phyloP scores from a whole-genome alignment of 2,329 filamentous ascomycete species.

The Colletotrichum sp. region DNA sequence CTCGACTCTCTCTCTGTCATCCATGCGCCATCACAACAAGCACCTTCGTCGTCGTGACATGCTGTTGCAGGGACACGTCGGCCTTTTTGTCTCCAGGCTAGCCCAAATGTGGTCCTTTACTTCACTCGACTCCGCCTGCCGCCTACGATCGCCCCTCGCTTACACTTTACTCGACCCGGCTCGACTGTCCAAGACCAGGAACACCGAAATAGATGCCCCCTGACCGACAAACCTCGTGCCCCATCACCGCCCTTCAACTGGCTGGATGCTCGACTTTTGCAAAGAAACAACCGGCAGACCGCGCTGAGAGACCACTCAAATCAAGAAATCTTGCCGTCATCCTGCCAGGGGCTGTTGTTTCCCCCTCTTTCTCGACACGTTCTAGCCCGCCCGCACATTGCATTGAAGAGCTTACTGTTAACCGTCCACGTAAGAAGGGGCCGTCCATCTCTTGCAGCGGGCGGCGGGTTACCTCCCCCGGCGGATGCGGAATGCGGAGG shows the following conservation, averaged over 20 bases:
- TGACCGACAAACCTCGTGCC: constrained; percentile 1
- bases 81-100: background rate
- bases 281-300: background rate
- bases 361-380: background rate
- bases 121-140: constrained; percentile 15
- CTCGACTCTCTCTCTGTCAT: background rate
- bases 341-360: background rate
- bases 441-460: background rate
- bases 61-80: background rate
- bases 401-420: constrained; percentile 9
- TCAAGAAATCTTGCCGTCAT: background rate
- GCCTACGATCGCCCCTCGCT: constrained; percentile 1
- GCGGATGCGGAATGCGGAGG: background rate
- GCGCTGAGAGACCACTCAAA: background rate
- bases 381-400: background rate
- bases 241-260: constrained; percentile 10
- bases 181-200: constrained; percentile 1
- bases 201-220: constrained; percentile 5
- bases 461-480: background rate
- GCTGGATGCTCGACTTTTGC: background rate
- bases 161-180: constrained; percentile 10
- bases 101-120: background rate
- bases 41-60: background rate
- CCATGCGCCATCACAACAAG: constrained; percentile 2
- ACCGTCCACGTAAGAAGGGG: background rate